Evolutionary conservation across 306 rosid genomes (phyloP), one percentile per base, ranked within the genome.

Genomic region (Quercus berberidifolia): DNA sequence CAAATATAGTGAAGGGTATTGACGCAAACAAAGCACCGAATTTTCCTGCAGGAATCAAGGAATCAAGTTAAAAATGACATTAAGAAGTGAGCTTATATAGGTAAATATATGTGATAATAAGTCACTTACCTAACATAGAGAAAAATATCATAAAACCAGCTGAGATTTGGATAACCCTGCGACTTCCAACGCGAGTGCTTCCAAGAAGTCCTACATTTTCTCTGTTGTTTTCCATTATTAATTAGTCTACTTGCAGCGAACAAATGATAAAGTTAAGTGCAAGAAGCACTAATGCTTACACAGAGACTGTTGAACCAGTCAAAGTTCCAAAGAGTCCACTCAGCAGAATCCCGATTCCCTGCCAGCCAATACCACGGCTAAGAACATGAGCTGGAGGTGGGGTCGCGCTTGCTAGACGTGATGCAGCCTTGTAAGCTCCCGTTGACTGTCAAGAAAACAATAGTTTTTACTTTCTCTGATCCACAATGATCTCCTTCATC

Each of bases 291-390:
- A 62, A 9, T 33, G n/a, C 93, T 85, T 88, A 96, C 99, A 91
- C 87, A 49, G 99, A 96, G 59, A 93, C 99, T 19, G 99, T 63
- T 64, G 94, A 88, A 33, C 99, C 98, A 20, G 94, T 85, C 21
- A 93, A 74, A 67, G 99, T 96, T 74, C 99, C 99, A 87, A 93
- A 96, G 25, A 96, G 92, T 31, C 99, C 98, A 85, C 86, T 92
- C 31, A 96, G 83, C 83, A 96, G 91, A 79, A 93, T 87, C 81
- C 99, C 99, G 69, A 96, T 85, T 73, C 99, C 99, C 77, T 96
- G 99, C 99, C 99, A 96, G 33, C 99, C 98, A 35, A 96, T 90
- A 4, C 99, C 99, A 35, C 99, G 98, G 83, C 99, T 96, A 71
- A 96, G 90, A 89, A 96, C 98, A 88, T 96, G 97, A 74, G 99